Base-by-base conservation (phyloP, 805 yeast genomes). In the Kluyveromyces wickerhamii region DNA sequence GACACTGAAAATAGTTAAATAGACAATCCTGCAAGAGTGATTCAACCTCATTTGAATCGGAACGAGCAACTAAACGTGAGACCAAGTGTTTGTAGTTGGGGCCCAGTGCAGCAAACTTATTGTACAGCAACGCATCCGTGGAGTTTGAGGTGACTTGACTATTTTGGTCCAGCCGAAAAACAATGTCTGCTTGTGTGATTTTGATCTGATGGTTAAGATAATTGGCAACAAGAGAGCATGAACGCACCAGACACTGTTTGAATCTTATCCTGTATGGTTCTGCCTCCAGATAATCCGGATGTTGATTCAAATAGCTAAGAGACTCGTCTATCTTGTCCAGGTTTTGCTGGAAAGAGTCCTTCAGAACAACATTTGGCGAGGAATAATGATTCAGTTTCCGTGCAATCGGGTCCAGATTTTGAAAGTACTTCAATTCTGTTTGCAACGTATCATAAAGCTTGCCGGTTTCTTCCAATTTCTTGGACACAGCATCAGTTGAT, bases 181-280 rank as follows among this genome's bases (percentile, higher is more conserved):
- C 36, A 20, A 66, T 51, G 11, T 60, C 62, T 37, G 43, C 49
- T 34, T 52, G 47, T 2, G 55, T 42, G 18, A 46, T 51, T 36
- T 65, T 65, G 37, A 74, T 44, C 21, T 49, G 42, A 37, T 57
- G 63, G 7, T 65, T 65, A 36, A 83, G 58, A 51, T 78, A 85
- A 48, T 79, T 83, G 42, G 79, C 71, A 11, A 86, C 72, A 39
- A 89, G 63, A 0, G 92, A 76, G 30, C 86, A 66, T 1, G 94
- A 79, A 39, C 95, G 69, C 1, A 88, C 77, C 69, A 86, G 67
- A 49, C 95, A 84, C 47, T 84, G 94, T 41, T 82, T 74, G 60
- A 84, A 85, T 39, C 88, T 71, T 42, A 77, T 73, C 31, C 69
- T 70, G 52, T 83, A 86, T 2, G 74, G 51, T 18, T 77, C 89